Conservation (phyloP, 257 asterid genomes). For the Solanum acaule region DNA sequence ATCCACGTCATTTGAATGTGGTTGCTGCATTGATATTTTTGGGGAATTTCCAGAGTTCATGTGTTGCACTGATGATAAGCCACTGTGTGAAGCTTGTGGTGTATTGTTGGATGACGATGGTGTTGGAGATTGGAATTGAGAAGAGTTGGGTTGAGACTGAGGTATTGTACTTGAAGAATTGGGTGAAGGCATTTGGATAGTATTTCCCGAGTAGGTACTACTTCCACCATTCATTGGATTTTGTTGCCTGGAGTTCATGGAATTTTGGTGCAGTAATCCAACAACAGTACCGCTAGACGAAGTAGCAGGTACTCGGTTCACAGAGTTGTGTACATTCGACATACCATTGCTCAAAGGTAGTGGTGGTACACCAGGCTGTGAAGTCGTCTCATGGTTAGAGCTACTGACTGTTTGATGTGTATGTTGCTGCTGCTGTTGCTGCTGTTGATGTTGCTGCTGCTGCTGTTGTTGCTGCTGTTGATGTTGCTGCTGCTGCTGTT, state of each 20-base stretch:
- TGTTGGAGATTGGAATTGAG: slow-evolving; percentile 61
- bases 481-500: slow-evolving; percentile 12
- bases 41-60: slow-evolving; percentile 46
- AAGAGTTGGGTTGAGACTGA: slow-evolving; percentile 40
- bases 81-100: slow-evolving; percentile 37
- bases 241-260: slow-evolving; percentile 65
- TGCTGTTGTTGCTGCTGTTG: slow-evolving; percentile 1
- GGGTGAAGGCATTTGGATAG: slow-evolving; percentile 63
- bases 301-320: slow-evolving; percentile 32
- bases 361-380: slow-evolving; percentile 34
- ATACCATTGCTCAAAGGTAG: slow-evolving; percentile 38
- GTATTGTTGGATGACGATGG: slow-evolving; percentile 60
- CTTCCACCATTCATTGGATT: slow-evolving; percentile 30
- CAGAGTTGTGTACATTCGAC: slow-evolving; percentile 25
- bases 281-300: slow-evolving; percentile 37
- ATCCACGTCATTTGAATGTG: slow-evolving; percentile 50
- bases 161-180: slow-evolving; percentile 46
- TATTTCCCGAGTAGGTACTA: slow-evolving; percentile 42
- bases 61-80: slow-evolving; percentile 31
- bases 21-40: slow-evolving; percentile 53
- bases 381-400: slow-evolving; percentile 38
- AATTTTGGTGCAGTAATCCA: slow-evolving; percentile 62
- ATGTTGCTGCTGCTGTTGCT: slow-evolving; percentile 24
- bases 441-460: slow-evolving; percentile 18
- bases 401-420: background rate